Evolutionary conservation across 2,329 filamentous ascomycete species (phyloP).

Genomic region (Nothomitra cinnamomea): DNA sequence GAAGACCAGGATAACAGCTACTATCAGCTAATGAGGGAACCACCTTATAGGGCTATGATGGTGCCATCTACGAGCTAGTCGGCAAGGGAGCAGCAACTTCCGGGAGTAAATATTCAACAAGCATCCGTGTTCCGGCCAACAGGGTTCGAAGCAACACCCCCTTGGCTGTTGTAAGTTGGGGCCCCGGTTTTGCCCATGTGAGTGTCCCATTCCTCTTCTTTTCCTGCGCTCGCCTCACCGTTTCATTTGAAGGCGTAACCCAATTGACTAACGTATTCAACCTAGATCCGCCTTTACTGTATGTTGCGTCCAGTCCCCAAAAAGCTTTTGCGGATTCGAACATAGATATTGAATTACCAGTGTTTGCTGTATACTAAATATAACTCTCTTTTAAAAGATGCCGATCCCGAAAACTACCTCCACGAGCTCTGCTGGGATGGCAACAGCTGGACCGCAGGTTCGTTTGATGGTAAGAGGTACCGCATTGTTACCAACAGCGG

Average conservation of each 20-base stretch:
- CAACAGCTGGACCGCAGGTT: background rate
- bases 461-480: background rate
- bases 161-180: too few relatives aligned
- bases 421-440: background rate
- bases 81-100: too few relatives aligned
- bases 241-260: background rate
- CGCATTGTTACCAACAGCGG: background rate
- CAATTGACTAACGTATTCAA: background rate
- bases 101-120: too few relatives aligned
- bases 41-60: too few relatives aligned
- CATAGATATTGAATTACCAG: too few relatives aligned
- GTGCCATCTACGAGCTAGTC: too few relatives aligned
- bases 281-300: background rate
- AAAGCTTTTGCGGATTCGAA: background rate
- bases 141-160: too few relatives aligned
- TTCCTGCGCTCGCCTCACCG: too few relatives aligned
- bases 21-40: too few relatives aligned
- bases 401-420: background rate
- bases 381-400: background rate
- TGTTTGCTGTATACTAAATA: background rate
- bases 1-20: too few relatives aligned
- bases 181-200: too few relatives aligned
- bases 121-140: too few relatives aligned
- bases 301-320: background rate
- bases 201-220: background rate